Conservation (phyloP, 2,329 filamentous ascomycete species). For the Cryphonectria naterciae region DNA sequence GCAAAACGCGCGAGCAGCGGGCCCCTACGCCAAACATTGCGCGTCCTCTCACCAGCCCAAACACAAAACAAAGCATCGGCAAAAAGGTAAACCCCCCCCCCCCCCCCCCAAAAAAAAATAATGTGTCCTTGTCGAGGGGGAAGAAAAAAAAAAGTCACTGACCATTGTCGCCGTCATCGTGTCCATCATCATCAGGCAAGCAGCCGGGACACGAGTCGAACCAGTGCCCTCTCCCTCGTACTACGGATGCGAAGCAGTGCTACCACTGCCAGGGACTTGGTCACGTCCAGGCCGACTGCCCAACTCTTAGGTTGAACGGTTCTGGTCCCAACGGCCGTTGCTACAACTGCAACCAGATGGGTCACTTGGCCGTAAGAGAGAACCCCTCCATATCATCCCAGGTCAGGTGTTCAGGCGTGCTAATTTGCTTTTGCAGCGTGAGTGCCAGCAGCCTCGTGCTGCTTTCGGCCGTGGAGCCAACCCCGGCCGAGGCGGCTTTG, state of each 20-base stretch:
- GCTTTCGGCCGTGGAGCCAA: constrained; percentile 68
- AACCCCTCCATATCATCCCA: constrained; percentile 20
- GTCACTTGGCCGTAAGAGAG: constrained; percentile 79
- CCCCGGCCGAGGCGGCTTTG: constrained; percentile 72
- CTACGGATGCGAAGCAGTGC: constrained; percentile 99
- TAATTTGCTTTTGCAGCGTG: constrained; percentile 58
- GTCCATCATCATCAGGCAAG: constrained; percentile 60
- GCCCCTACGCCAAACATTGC: too few relatives aligned
- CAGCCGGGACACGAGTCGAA: constrained; percentile 97
- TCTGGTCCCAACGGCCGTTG: constrained; percentile 78
- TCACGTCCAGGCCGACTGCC: constrained; percentile 98
- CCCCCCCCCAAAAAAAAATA: not conserved
- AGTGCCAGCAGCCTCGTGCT: constrained; percentile 77
- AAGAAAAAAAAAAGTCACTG: constrained; percentile 25
- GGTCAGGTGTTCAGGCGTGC: constrained; percentile 7
- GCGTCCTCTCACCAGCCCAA: too few relatives aligned
- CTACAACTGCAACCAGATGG: constrained; percentile 94
- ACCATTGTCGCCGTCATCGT: constrained; percentile 25
- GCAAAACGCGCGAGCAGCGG: too few relatives aligned
- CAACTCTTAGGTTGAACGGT: constrained; percentile 88
- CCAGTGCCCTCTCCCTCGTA: constrained; percentile 93
- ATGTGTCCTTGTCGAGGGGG: not conserved
- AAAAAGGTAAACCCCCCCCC: too few relatives aligned
- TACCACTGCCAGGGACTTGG: constrained; percentile 99
- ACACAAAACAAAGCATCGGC: too few relatives aligned